Evolutionary conservation across 2,329 filamentous ascomycete species (phyloP), one percentile per base, ranked within the genome.

Genomic region (Penicillium paneum): DNA sequence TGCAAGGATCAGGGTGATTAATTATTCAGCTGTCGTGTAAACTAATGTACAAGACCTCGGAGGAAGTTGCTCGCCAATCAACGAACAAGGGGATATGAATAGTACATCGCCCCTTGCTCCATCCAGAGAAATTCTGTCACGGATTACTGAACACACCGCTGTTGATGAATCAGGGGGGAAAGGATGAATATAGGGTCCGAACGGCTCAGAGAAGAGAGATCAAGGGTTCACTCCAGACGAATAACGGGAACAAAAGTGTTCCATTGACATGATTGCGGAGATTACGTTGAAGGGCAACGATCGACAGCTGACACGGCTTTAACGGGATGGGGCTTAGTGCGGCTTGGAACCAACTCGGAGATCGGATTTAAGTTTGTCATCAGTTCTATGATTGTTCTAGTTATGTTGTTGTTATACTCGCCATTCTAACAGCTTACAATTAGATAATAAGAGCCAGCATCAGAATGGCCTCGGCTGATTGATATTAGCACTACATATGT

Each of bases 91-190:
- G 40, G 19, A 35, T 43, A 15, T 15, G 28, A 39, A 38, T 50
- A 50, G 31, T 54, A 13, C 19, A 8, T 38, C 1, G 24, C 51
- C 52, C 52, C 52, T 54, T 54, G 21, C 52, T 49, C n/a, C 10
- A 10, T 15, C 19, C 15, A 17, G 10, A 43, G 17, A 17, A 32
- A 49, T 35, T 17, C 29, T 49, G 13, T 8, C 35, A 32, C 11
- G 21, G 34, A 38, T 36, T 46, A 29, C 11, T 24, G 41, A n/a
- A 15, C 19, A 39, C 41, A 47, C 34, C 42, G 19, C 41, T 52
- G 35, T 47, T 46, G 32, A 51, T 3, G 12, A 24, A 19, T 28
- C 1, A 21, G 10, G 15, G 47, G 21, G 12, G 4, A 13, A 15
- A 36, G 1, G 7, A 19, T 19, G 15, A 39, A 39, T 10, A 47